Evolutionary conservation across 768 basidiomycete species (phyloP), one percentile per base, ranked within the genome.

Genomic region (Boletus vinaceobasis): DNA sequence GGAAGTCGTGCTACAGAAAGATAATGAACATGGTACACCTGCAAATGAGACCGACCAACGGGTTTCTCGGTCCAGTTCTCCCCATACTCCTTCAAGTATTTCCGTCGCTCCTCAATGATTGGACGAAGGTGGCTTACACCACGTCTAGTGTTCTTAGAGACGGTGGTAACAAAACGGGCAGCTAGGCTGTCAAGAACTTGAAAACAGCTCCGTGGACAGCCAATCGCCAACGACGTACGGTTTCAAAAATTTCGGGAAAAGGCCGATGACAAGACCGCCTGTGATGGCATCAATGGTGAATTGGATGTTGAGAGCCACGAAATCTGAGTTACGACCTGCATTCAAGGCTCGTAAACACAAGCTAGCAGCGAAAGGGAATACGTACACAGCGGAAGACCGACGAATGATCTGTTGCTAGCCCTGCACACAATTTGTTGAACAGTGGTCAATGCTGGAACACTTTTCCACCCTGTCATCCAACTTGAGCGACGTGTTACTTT

Each of bases 341-440:
- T 32, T 11, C 3, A 36, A 43, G 21, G 26, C 23, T 52, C 10
- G 17, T 43, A 31, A 29, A 43, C 1, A 2, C n/a, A 9, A 46
- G 35, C 17, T 45, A n/a, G 26, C n/a, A 1, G 32, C 32, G 10
- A 9, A 17, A 31, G 17, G 4, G 31, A 35, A 36, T 32, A 8
- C 53, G n/a, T 47, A 79, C 79, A 82, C 6, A 78, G 38, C 2
- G 78, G 77, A 38, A 73, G 64, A 0, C 80, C 81, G 19, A 82
- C 73, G 53, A 82, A 78, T 2, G 75, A 48, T 11, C 82, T 74
- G 55, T 77, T 79, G 44, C 68, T 75, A 2, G 71, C 65, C 27
- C 77, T 72, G 17, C 71, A 69, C 6, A 82, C 61, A 17, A 82
- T 61, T 21, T 68, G 55, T 52, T 23, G 23, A 23, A 23, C 23